Conservation (phyloP, 192 early-diverging fungal genomes). For the Coemansia sp. region DNA sequence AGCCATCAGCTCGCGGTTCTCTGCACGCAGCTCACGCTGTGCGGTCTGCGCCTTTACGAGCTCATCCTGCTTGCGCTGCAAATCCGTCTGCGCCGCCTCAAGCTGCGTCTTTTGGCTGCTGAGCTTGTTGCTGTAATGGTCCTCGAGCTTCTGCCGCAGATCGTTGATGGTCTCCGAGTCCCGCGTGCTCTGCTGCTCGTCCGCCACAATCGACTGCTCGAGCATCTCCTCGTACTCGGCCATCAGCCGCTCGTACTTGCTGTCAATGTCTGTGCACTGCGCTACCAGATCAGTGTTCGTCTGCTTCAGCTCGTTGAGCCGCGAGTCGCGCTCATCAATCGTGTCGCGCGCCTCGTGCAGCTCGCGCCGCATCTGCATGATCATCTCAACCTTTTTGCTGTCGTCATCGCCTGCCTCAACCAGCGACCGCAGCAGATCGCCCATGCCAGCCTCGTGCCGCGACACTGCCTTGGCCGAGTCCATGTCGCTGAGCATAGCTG, state of each 20-base stretch:
- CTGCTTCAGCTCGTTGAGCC: conserved; percentile 24
- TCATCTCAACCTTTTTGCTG: conserved; percentile 44
- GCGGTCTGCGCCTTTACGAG: conserved; percentile 60
- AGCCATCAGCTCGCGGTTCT: conserved; percentile 45
- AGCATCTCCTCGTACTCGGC: conserved; percentile 58
- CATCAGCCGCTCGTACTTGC: conserved; percentile 47
- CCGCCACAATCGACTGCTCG: conserved; percentile 53
- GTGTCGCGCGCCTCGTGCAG: conserved; percentile 35
- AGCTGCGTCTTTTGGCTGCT: conserved; percentile 68
- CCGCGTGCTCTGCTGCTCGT: conserved; percentile 49
- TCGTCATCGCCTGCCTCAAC: conserved; percentile 54
- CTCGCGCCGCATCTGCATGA: conserved; percentile 49
- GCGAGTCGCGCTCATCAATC: conserved; percentile 19
- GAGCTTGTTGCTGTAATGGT: conserved; percentile 79
- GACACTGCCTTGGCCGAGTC: conserved; percentile 51
- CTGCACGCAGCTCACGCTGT: conserved; percentile 44
- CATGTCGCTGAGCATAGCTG: conserved; percentile 48
- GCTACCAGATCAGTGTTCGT: conserved; percentile 17
- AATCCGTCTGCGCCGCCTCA: conserved; percentile 47
- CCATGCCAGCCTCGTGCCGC: conserved; percentile 54
- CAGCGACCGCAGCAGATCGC: conserved; percentile 50
- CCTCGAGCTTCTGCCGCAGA: conserved; percentile 80
- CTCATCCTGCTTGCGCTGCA: conserved; percentile 62
- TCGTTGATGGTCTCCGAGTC: conserved; percentile 76
- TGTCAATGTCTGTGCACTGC: conserved; percentile 34